Evolutionary conservation across 2,329 filamentous ascomycete species (phyloP), one percentile per base, ranked within the genome.

Genomic region (Claviceps pazoutovae): DNA sequence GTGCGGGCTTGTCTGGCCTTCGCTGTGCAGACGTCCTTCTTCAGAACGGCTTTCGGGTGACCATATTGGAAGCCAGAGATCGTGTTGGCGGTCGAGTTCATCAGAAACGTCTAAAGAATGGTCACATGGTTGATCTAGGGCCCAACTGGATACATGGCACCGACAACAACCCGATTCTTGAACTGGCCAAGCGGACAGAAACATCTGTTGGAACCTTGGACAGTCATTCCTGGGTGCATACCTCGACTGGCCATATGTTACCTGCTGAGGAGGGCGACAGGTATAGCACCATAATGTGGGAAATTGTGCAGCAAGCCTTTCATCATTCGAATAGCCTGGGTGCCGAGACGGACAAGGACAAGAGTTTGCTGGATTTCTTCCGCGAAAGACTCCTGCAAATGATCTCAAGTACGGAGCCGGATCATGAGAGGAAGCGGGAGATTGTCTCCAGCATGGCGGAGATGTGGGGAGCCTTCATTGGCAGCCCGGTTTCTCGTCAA

Each of bases 131-230:
- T n/a, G 78, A 82, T 56, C 64, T 77, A 36, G 85, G 85, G 0
- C 82, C 84, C n/a, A 89, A 88, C 59, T 89, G 84, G 84, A 86
- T 89, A 49, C 84, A 89, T 54, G 84, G 85, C 37, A 86, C 82
- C 5, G 70, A 78, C 1, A 73, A 82, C 55, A 89, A 88, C 60
- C 82, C 84, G 0, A 84, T 88, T 16, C 64, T 83, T 41, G 78
- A 84, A 44, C 69, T 88, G 17, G 83, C 82, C 13, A 76, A 74
- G 56, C 69, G 77, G 55, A 86, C 82, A 0, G 67, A 71, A 1
- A 86, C 77, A 0, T 59, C 64, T 0, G 62, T 71, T 2, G 69
- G 71, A 13, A 67, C 61, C 51, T 74, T 71, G 67, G 78, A 82
- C 46, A 71, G 72, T 6, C 69, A 69, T 4, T 74, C 79, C 23